Conservation (phyloP, 2,329 filamentous ascomycete genomes). For the Colletotrichum melonis region DNA sequence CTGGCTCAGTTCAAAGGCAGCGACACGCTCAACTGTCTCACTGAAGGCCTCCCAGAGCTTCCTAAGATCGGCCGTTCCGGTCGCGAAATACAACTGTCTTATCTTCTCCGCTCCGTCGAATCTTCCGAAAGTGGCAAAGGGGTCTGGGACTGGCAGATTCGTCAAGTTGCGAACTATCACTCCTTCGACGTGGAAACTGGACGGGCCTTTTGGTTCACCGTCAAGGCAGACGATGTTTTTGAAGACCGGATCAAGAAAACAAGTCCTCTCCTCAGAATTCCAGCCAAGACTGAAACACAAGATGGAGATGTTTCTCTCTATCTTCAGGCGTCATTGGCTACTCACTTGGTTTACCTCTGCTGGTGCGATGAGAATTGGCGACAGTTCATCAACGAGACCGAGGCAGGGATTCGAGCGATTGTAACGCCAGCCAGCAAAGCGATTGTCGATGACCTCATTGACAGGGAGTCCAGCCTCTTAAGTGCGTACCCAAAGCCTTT, state of each 20-base stretch:
- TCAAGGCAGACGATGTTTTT: not conserved
- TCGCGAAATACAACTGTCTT: not conserved
- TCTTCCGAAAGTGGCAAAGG: not conserved
- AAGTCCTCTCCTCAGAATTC: not conserved
- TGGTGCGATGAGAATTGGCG: constrained; percentile 23
- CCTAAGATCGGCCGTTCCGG: not conserved
- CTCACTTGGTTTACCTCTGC: not conserved
- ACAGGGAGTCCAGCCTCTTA: not conserved
- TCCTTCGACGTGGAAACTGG: not conserved
- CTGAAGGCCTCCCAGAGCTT: not conserved
- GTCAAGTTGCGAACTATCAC: constrained; percentile 7
- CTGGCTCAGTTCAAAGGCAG: not conserved
- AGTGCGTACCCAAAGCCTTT: not conserved
- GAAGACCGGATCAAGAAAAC: accelerated
- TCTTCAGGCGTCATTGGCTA: not conserved
- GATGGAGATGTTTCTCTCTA: not conserved
- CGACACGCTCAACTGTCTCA: not conserved
- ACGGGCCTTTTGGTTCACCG: not conserved
- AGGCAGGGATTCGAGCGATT: not conserved
- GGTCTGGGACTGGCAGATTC: not conserved
- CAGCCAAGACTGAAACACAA: not conserved
- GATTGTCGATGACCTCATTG: not conserved
- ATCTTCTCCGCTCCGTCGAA: constrained; percentile 11
- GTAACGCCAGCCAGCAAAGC: not conserved
- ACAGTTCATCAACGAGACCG: constrained; percentile 10